A percentile compares a stretch with the other conserved stretches of the same genome.
Conservation (phyloP, 441 rosid genomes). For the Adansonia grandidieri region DNA sequence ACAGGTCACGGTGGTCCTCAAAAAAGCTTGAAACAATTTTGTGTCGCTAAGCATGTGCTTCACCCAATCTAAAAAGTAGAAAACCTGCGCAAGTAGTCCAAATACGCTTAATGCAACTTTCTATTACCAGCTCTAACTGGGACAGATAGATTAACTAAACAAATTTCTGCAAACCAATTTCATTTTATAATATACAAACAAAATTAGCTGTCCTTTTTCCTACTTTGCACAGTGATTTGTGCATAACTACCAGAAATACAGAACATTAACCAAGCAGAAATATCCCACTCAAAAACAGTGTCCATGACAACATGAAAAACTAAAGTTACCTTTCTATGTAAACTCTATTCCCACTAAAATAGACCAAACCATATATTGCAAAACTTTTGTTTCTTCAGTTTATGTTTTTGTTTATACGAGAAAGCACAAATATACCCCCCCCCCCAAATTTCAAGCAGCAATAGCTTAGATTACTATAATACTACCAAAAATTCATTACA, state of each 20-base stretch:
- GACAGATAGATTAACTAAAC: constrained; percentile 2
- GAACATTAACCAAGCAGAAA: not conserved
- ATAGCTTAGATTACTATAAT: not conserved
- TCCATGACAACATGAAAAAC: not conserved
- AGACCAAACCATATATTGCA: not conserved
- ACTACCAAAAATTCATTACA: not conserved
- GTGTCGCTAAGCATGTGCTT: constrained; percentile 78
- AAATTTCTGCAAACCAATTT: not conserved
- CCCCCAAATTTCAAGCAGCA: not conserved
- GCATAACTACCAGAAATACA: not conserved
- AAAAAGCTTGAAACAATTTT: constrained; percentile 81
- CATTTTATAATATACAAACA: not conserved
- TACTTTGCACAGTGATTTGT: not conserved
- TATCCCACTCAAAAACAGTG: not conserved
- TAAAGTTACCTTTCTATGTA: not conserved
- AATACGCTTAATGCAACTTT: constrained; percentile 18
- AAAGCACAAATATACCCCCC: not conserved
- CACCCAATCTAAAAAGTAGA: constrained; percentile 94
- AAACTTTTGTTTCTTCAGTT: not conserved
- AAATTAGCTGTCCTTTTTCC: not conserved
- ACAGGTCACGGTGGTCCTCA: constrained; percentile 79
- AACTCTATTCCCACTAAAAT: not conserved
- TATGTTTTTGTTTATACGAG: not conserved
- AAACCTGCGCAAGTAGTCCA: constrained; percentile 55
- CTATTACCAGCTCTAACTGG: not conserved